These are phyloP conservation scores for Emergomyces africanus DNA, from an alignment of 2,329 filamentous ascomycete genomes.

Conservation along the genomic window DNA sequence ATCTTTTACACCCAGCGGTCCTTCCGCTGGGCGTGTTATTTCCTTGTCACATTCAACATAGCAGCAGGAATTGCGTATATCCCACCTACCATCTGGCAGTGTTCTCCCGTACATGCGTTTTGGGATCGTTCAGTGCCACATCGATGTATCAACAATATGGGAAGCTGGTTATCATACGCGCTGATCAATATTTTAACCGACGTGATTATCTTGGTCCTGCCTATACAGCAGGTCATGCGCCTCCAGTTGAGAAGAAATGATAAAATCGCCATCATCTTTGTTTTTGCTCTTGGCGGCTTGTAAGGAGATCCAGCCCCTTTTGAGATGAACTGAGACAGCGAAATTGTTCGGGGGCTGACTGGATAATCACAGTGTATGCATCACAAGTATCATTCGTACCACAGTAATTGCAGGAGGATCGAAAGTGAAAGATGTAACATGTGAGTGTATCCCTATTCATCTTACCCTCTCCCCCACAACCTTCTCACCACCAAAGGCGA, in stretches of 20 bases:
- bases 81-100: slow-evolving; percentile 6
- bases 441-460: not conserved
- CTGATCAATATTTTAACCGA: slow-evolving; percentile 8
- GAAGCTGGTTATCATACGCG: not conserved
- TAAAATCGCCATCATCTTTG: slow-evolving; percentile 7
- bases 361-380: not conserved
- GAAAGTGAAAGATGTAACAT: not conserved
- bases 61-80: slow-evolving; percentile 2
- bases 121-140: slow-evolving; percentile 7
- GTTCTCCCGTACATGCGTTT: slow-evolving; percentile 1
- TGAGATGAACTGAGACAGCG: not conserved
- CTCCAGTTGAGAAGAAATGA: slow-evolving; percentile 5
- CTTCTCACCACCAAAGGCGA: not conserved
- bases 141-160: slow-evolving; percentile 5
- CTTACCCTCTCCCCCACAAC: not conserved
- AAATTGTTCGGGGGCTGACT: not conserved
- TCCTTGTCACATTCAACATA: slow-evolving; percentile 2
- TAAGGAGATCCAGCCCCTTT: slow-evolving; percentile 1
- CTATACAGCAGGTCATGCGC: slow-evolving; percentile 4
- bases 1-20: slow-evolving; percentile 1
- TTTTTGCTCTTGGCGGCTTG: slow-evolving; percentile 9
- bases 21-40: slow-evolving; percentile 5
- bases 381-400: not conserved
- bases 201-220: slow-evolving; percentile 6
- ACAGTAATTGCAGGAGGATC: not conserved